A percentile compares a stretch with the other conserved stretches of the same genome.
phyloP scores from a whole-genome alignment of 225 moss, liverwort and hornwort species.

The Thuidium tamariscinum region DNA sequence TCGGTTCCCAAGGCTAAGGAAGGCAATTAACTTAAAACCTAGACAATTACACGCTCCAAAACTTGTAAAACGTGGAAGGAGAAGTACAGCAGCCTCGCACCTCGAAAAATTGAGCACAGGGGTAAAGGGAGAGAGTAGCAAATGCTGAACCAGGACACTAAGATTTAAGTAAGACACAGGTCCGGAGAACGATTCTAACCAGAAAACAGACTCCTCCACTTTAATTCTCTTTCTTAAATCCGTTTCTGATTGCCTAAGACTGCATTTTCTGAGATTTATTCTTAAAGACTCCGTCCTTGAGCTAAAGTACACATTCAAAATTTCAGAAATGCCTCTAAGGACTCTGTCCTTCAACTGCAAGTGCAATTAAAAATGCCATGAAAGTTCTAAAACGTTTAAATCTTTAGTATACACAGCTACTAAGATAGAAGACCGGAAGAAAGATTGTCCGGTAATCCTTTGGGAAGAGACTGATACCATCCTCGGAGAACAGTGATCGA shows the following conservation, averaged over 20 bases:
- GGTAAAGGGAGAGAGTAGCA: not conserved
- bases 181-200: too few relatives aligned
- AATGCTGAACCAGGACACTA: not conserved
- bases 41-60: not conserved
- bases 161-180: not conserved
- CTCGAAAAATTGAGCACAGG: not conserved
- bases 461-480: too few relatives aligned
- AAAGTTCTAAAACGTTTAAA: not conserved
- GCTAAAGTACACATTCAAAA: not conserved
- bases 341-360: not conserved
- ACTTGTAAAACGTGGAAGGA: not conserved
- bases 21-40: too few relatives aligned
- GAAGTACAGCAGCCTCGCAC: too few relatives aligned
- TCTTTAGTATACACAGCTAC: not conserved
- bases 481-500: not conserved
- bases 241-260: not conserved
- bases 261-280: too few relatives aligned
- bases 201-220: not conserved
- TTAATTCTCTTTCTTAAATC: not conserved
- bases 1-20: not conserved
- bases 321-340: not conserved
- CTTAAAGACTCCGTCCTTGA: not conserved
- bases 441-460: not conserved
- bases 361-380: not conserved
- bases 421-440: not conserved